Percentiles rank a stretch among this genome's conserved stretches.
phyloP scores from a whole-genome alignment of 2,329 filamentous ascomycete species.

The Zymoseptoria tritici region DNA sequence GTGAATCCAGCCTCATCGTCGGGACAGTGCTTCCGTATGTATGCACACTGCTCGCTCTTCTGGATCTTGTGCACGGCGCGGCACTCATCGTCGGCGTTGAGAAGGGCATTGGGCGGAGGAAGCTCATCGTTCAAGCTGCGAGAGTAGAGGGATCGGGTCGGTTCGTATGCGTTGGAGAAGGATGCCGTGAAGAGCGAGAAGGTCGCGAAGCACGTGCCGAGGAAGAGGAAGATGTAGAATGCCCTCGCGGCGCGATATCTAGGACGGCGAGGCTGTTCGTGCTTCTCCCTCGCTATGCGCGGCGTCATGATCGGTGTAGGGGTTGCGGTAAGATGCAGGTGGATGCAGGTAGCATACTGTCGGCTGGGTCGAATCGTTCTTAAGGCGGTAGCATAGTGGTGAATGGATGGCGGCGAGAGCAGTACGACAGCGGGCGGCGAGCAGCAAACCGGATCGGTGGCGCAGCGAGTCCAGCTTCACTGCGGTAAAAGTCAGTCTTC shows the following conservation, averaged over 20 bases:
- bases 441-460: background rate
- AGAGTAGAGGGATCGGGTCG: background rate
- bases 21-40: slow-evolving; percentile 71
- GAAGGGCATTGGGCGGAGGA: background rate
- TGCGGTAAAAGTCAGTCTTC: background rate
- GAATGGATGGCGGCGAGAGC: too few relatives aligned
- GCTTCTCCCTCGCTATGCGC: background rate
- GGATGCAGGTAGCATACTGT: background rate
- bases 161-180: background rate
- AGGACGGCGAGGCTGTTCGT: background rate
- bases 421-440: background rate
- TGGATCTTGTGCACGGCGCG: slow-evolving; percentile 66
- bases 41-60: slow-evolving; percentile 68
- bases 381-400: background rate
- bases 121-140: background rate
- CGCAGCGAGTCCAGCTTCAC: background rate
- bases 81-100: slow-evolving; percentile 50
- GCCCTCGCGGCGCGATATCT: slow-evolving; percentile 37
- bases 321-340: background rate
- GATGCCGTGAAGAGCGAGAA: slow-evolving; percentile 14
- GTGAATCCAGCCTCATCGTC: slow-evolving; percentile 87
- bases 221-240: slow-evolving; percentile 40
- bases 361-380: background rate
- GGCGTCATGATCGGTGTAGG: background rate
- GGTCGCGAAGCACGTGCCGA: slow-evolving; percentile 23